Conservation (phyloP, 1,139 yeast species). For the Saccharomyces hybrid region DNA sequence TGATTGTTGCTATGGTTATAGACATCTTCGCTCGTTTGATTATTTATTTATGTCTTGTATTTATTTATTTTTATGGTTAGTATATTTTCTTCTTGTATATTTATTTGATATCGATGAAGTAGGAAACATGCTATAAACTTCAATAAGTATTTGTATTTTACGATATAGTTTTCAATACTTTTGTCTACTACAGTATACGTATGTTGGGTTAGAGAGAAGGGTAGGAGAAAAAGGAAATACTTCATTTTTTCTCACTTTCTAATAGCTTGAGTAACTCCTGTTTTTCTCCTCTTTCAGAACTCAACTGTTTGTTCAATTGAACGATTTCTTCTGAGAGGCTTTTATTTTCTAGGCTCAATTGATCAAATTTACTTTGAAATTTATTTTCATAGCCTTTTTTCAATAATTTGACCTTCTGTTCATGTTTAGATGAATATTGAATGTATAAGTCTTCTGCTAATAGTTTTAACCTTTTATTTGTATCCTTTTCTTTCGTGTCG, state of each 20-base stretch:
- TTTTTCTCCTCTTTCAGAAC: conserved; percentile 46
- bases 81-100: neutral
- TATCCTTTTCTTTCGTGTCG: conserved; percentile 13
- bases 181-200: neutral
- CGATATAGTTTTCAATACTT: neutral
- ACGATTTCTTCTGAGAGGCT: conserved; percentile 40
- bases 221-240: neutral
- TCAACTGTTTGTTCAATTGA: conserved; percentile 39
- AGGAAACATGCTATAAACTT: neutral
- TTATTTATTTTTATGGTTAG: neutral
- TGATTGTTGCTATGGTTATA: neutral
- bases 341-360: conserved; percentile 36
- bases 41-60: neutral
- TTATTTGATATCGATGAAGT: neutral
- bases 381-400: conserved; percentile 22
- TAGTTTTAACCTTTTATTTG: conserved; percentile 18
- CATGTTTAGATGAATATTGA: conserved; percentile 65
- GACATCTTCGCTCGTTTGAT: neutral
- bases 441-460: conserved; percentile 61
- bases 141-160: neutral
- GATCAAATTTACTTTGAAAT: conserved; percentile 39
- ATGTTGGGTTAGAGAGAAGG: neutral
- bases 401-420: conserved; percentile 48
- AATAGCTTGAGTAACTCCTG: conserved; percentile 46
- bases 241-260: conserved; percentile 31